phyloP scores from a whole-genome alignment of 176 grass and related monocot species.

The Saccharum officinarum region DNA sequence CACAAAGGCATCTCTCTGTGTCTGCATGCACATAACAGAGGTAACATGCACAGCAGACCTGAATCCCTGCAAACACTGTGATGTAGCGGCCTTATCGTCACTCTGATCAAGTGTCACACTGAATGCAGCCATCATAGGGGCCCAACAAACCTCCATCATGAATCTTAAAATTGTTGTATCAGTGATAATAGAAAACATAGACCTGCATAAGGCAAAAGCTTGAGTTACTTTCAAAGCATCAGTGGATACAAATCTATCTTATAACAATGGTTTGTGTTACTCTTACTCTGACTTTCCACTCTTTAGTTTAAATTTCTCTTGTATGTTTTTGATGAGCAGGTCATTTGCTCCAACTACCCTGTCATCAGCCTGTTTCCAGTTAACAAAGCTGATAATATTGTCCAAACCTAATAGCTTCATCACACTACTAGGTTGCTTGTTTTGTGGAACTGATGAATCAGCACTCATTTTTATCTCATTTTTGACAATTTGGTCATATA shows the following conservation, averaged over 20 bases:
- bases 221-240: conserved; percentile 31
- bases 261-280: background rate
- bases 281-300: conserved; percentile 91
- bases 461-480: conserved; percentile 99
- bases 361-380: conserved; percentile 85
- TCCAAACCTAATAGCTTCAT: conserved; percentile 95
- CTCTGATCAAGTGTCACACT: conserved; percentile 94
- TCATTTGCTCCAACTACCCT: conserved; percentile 89
- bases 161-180: conserved; percentile 90
- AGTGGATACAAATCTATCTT: background rate
- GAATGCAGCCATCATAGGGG: conserved; percentile 98
- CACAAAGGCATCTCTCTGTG: conserved; percentile 97
- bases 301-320: conserved; percentile 99
- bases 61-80: conserved; percentile 90
- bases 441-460: conserved; percentile 72
- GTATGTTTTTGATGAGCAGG: conserved; percentile 92
- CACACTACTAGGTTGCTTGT: conserved; percentile 77
- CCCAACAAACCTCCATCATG: conserved; percentile 99
- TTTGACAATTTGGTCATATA: conserved; percentile 98
- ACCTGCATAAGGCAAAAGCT: conserved; percentile 50
- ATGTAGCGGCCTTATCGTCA: conserved; percentile 85
- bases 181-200: conserved; percentile 79
- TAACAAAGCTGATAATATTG: conserved; percentile 88
- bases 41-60: conserved; percentile 91
- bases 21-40: conserved; percentile 92